Conservation (phyloP, 208 protist species). For the Leishmania lainsoni region DNA sequence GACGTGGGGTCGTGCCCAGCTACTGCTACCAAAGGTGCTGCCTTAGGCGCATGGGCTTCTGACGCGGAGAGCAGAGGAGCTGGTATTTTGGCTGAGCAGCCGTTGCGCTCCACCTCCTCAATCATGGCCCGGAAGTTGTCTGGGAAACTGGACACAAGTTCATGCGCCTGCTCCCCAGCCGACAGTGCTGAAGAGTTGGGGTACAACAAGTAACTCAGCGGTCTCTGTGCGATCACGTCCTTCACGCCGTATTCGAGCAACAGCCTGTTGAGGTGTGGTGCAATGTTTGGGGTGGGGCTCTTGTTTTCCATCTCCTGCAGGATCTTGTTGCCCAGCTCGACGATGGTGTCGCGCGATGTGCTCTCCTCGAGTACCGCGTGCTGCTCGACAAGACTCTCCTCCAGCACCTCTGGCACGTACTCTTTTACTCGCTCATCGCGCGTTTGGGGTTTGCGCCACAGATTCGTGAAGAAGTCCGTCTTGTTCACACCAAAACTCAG, state of each 20-base stretch:
- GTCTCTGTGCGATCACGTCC: constrained; percentile 82
- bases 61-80: background rate
- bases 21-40: background rate
- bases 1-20: background rate
- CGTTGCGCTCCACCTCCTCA: constrained; percentile 80
- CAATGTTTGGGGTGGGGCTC: constrained; percentile 85
- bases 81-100: constrained; percentile 41
- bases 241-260: constrained; percentile 71
- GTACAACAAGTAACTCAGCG: constrained; percentile 87
- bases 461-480: constrained; percentile 75
- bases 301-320: constrained; percentile 85
- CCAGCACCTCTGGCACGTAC: constrained; percentile 86
- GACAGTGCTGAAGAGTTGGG: constrained; percentile 51
- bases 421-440: constrained; percentile 85
- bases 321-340: constrained; percentile 81
- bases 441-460: constrained; percentile 87
- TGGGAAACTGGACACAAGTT: constrained; percentile 71
- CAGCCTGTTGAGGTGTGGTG: constrained; percentile 77
- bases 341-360: constrained; percentile 83
- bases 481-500: constrained; percentile 52
- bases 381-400: constrained; percentile 82
- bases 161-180: constrained; percentile 63
- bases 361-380: constrained; percentile 77
- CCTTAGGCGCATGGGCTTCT: background rate
- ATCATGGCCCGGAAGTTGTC: constrained; percentile 84